These are phyloP conservation scores for Saccharomyces hybrid DNA, from an alignment of 1,139 yeast species.

Conservation along the genomic window DNA sequence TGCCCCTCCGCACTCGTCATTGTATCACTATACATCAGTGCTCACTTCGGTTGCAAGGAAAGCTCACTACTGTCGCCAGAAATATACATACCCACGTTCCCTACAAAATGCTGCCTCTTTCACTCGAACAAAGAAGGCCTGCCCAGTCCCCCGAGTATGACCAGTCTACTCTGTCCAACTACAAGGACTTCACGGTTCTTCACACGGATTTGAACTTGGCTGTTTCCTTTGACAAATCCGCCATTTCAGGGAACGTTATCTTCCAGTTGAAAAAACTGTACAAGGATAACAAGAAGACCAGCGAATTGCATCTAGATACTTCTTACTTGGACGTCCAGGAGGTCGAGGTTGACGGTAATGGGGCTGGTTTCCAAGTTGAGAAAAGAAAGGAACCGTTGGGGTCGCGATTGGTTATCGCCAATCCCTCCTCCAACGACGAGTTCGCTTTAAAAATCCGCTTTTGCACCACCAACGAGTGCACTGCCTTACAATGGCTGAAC, in stretches of 20 bases:
- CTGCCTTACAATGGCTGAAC: constrained; percentile 80
- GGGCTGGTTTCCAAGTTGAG: constrained; percentile 35
- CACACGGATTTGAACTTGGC: constrained; percentile 48
- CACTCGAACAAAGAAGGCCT: constrained; percentile 34
- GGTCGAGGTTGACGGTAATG: constrained; percentile 38
- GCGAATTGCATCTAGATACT: constrained; percentile 53
- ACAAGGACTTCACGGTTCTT: constrained; percentile 42
- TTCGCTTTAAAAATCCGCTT: constrained; percentile 43
- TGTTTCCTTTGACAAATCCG: constrained; percentile 48
- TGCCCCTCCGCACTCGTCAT: neutral
- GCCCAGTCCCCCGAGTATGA: constrained; percentile 51
- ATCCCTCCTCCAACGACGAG: constrained; percentile 14
- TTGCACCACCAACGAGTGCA: constrained; percentile 64
- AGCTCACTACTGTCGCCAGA: neutral
- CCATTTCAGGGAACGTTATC: constrained; percentile 49
- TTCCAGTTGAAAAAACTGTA: constrained; percentile 36
- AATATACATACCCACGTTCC: neutral
- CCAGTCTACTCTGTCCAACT: constrained; percentile 72
- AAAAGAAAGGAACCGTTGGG: constrained; percentile 62
- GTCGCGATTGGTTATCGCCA: constrained; percentile 43
- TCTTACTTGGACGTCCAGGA: constrained; percentile 50
- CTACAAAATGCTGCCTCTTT: constrained; percentile 14
- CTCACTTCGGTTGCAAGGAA: neutral
- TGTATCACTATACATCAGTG: neutral
- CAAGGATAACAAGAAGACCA: constrained; percentile 13